Conservation (phyloP, 371 early-diverging fungal genomes). For the Mucor irregularis region DNA sequence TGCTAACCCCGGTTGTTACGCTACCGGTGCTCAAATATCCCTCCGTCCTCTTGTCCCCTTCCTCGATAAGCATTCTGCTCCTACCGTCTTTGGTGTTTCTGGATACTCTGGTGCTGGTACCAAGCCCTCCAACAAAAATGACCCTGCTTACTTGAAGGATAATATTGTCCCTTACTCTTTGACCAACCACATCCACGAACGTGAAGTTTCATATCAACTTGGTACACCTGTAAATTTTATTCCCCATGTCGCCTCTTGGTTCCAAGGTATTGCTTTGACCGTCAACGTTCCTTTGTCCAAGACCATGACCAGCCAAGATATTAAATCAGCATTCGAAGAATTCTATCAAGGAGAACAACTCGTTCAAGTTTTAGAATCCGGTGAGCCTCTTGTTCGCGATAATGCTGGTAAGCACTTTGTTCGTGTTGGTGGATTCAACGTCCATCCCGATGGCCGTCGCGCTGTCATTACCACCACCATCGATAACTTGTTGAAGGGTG, state of each 20-base stretch:
- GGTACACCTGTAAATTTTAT: constrained; percentile 70
- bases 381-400: constrained; percentile 85
- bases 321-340: constrained; percentile 70
- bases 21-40: constrained; percentile 93
- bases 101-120: constrained; percentile 98
- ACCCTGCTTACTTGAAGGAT: constrained; percentile 78
- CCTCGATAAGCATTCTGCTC: constrained; percentile 53
- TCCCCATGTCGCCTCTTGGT: constrained; percentile 92
- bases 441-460: constrained; percentile 76
- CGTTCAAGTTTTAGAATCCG: constrained; percentile 71
- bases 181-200: constrained; percentile 94
- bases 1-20: constrained; percentile 97
- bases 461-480: constrained; percentile 92
- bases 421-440: constrained; percentile 89
- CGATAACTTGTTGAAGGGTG: constrained; percentile 95
- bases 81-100: constrained; percentile 93
- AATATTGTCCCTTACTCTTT: constrained; percentile 92
- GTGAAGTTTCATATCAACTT: constrained; percentile 84
- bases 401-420: constrained; percentile 87
- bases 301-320: constrained; percentile 62
- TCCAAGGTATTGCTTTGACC: constrained; percentile 93
- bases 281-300: constrained; percentile 80
- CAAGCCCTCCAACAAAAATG: constrained; percentile 92
- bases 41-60: constrained; percentile 79
- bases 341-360: constrained; percentile 79